Evolutionary conservation across 1,139 yeast genomes (phyloP).

Genomic region (Debaryomyces subglobosus): DNA sequence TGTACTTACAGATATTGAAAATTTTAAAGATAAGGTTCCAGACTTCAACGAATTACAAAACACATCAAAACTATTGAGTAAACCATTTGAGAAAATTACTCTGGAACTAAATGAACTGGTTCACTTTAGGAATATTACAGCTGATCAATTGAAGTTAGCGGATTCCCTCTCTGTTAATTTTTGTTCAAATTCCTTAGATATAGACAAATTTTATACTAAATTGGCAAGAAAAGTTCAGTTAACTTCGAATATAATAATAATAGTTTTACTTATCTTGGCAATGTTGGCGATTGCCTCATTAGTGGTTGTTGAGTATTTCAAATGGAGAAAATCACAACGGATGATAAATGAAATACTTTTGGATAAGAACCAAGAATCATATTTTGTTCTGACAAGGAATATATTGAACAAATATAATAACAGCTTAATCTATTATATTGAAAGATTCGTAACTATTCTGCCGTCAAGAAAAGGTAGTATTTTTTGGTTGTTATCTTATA

Average conservation of each 20-base stretch:
- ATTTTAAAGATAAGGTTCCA: slow-evolving; percentile 53
- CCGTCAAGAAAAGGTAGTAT: slow-evolving; percentile 6
- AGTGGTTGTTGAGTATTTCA: slow-evolving; percentile 44
- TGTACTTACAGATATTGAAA: slow-evolving; percentile 55
- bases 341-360: slow-evolving; percentile 26
- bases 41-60: slow-evolving; percentile 54
- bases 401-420: slow-evolving; percentile 24
- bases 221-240: slow-evolving; percentile 30
- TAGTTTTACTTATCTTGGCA: slow-evolving; percentile 37
- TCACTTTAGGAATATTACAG: slow-evolving; percentile 14
- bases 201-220: slow-evolving; percentile 11
- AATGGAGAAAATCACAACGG: slow-evolving; percentile 51
- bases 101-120: slow-evolving; percentile 16
- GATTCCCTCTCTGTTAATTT: slow-evolving; percentile 2
- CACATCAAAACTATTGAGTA: slow-evolving; percentile 26
- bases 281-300: slow-evolving; percentile 38
- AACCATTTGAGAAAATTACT: slow-evolving; percentile 23
- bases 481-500: slow-evolving; percentile 54
- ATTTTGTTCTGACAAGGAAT: slow-evolving; percentile 14
- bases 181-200: slow-evolving; percentile 12
- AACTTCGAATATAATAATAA: slow-evolving; percentile 39
- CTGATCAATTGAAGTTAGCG: slow-evolving; percentile 19
- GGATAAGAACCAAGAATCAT: not conserved
- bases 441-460: slow-evolving; percentile 10
- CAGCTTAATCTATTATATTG: slow-evolving; percentile 18